Conservation (phyloP, 371 early-diverging fungal species). For the Mucor mucedo region DNA sequence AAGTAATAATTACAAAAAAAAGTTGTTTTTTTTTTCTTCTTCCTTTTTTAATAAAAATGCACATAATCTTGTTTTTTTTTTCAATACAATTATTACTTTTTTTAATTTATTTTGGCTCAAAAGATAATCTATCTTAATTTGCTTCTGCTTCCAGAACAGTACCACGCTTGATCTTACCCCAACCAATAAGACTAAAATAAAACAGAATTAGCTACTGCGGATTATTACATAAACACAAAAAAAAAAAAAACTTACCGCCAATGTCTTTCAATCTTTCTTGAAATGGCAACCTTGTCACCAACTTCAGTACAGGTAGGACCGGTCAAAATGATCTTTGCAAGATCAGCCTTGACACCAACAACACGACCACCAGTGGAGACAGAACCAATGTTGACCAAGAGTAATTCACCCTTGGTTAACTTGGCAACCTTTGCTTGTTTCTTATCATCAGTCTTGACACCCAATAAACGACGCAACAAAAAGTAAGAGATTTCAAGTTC, state of each 20-base stretch:
- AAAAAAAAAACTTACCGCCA: slow-evolving; percentile 85
- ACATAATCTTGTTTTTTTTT: slow-evolving; percentile 1
- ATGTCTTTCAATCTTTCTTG: slow-evolving; percentile 98
- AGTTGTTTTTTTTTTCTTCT: slow-evolving; percentile 1
- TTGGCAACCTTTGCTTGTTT: slow-evolving; percentile 95
- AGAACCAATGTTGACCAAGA: slow-evolving; percentile 99
- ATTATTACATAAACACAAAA: not conserved
- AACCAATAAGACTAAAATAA: slow-evolving; percentile 87
- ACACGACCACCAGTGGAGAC: slow-evolving; percentile 99
- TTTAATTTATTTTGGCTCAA: slow-evolving; percentile 2
- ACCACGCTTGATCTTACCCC: slow-evolving; percentile 96
- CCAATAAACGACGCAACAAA: slow-evolving; percentile 95
- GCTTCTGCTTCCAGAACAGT: slow-evolving; percentile 75
- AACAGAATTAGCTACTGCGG: not conserved
- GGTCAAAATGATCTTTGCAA: slow-evolving; percentile 94
- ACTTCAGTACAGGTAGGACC: slow-evolving; percentile 98
- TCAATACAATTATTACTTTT: slow-evolving; percentile 9
- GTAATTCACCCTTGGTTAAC: slow-evolving; percentile 92
- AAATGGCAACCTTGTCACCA: slow-evolving; percentile 98
- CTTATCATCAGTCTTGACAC: slow-evolving; percentile 96
- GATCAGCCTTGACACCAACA: slow-evolving; percentile 89
- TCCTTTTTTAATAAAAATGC: not conserved
- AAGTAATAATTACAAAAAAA: not conserved
- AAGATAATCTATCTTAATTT: slow-evolving; percentile 38
- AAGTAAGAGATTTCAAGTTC: slow-evolving; percentile 97